Evolutionary conservation across 768 basidiomycete species (phyloP).

Genomic region (Pulveroboletus sp.): DNA sequence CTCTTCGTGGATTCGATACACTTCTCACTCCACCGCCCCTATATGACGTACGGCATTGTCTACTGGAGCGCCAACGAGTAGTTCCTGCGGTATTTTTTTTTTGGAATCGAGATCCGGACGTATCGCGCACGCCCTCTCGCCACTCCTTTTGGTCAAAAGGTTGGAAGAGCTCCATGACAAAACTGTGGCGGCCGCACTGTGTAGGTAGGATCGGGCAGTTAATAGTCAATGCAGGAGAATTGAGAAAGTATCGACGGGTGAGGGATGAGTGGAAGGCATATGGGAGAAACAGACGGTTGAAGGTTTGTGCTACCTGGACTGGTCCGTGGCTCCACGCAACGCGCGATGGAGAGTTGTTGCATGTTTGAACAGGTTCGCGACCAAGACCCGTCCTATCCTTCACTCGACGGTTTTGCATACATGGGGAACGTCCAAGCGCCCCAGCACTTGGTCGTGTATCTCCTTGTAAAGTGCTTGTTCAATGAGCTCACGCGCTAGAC

Average conservation of each 20-base stretch:
- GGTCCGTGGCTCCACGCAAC: constrained; percentile 32
- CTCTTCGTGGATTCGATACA: constrained; percentile 64
- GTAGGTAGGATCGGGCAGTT: constrained; percentile 41
- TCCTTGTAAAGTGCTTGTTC: background rate
- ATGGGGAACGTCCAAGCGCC: background rate
- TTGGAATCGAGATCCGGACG: constrained; percentile 57
- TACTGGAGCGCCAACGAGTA: constrained; percentile 61
- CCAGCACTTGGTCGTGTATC: background rate
- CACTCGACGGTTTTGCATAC: background rate
- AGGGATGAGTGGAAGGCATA: constrained; percentile 10
- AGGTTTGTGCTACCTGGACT: constrained; percentile 39
- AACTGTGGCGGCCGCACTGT: constrained; percentile 33
- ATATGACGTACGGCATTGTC: constrained; percentile 63
- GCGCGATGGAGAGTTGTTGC: constrained; percentile 26
- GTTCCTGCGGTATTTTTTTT: constrained; percentile 69
- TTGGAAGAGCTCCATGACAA: constrained; percentile 44
- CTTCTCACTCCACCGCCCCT: constrained; percentile 55
- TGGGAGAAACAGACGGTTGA: constrained; percentile 31
- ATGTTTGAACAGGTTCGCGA: constrained; percentile 29
- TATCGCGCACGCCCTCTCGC: constrained; percentile 52
- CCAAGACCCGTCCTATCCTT: background rate
- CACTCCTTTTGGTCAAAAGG: constrained; percentile 67
- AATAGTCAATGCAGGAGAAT: constrained; percentile 36
- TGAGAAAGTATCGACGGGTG: constrained; percentile 37
- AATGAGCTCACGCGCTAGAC: background rate